Evolutionary conservation across 2,329 filamentous ascomycete species (phyloP).

Genomic region (Talaromyces marneffei): DNA sequence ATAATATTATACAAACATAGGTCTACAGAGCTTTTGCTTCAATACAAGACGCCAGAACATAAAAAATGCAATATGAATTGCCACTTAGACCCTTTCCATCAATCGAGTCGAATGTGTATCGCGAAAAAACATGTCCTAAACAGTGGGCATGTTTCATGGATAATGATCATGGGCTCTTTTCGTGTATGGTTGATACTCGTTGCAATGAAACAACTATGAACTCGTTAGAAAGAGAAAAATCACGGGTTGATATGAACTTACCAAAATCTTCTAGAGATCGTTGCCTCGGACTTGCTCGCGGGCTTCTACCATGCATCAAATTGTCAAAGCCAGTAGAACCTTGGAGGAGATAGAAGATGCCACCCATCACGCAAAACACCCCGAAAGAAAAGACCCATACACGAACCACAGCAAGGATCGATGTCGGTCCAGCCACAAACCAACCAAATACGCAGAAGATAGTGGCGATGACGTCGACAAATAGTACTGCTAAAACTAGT

Average conservation of each 20-base stretch:
- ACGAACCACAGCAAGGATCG: slow-evolving; percentile 77
- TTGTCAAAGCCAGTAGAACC: slow-evolving; percentile 79
- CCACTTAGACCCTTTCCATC: not conserved
- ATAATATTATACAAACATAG: not conserved
- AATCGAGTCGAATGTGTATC: not conserved
- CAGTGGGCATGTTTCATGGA: not conserved
- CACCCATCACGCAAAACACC: slow-evolving; percentile 77
- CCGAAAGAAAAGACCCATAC: slow-evolving; percentile 90
- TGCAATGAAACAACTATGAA: slow-evolving; percentile 72
- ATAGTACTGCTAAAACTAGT: slow-evolving; percentile 66
- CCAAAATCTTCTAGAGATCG: slow-evolving; percentile 82
- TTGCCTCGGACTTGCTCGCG: slow-evolving; percentile 76
- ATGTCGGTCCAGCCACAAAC: slow-evolving; percentile 66
- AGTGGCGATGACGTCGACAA: slow-evolving; percentile 79
- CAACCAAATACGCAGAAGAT: slow-evolving; percentile 81
- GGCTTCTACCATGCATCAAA: slow-evolving; percentile 84
- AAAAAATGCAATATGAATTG: not conserved
- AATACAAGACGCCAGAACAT: not conserved
- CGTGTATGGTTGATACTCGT: slow-evolving; percentile 85
- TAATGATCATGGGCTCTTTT: slow-evolving; percentile 65
- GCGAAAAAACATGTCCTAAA: not conserved
- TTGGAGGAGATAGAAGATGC: slow-evolving; percentile 74
- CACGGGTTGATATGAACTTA: slow-evolving; percentile 45
- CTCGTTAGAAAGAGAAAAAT: not conserved
- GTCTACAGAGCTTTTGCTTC: slow-evolving; percentile 3